These are phyloP conservation scores for Dothistroma septosporum DNA, from an alignment of 2,329 filamentous ascomycete genomes.

Conservation along the genomic window DNA sequence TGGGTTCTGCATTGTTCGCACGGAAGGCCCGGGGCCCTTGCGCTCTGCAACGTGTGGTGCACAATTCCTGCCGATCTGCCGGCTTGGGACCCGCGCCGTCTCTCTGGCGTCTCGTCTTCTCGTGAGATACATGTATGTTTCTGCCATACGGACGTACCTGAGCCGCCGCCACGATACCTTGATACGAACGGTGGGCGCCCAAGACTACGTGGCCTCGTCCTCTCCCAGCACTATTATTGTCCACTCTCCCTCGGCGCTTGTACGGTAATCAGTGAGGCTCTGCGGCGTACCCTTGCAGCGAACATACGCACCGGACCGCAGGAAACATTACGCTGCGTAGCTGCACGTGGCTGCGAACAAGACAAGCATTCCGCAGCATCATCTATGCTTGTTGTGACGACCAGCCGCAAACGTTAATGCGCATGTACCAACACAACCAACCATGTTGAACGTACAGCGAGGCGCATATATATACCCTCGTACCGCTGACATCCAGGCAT, in stretches of 20 bases:
- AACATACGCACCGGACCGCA: background rate
- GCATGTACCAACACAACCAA: too few species aligned
- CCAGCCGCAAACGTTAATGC: background rate
- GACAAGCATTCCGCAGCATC: background rate
- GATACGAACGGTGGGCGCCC: background rate
- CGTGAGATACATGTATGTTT: too few species aligned
- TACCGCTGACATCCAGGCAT: too few species aligned
- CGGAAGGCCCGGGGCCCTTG: background rate
- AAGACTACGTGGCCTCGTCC: background rate
- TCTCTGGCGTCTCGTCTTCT: background rate
- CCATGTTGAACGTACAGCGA: too few species aligned
- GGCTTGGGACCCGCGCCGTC: background rate
- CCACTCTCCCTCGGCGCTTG: too few species aligned
- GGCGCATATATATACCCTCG: too few species aligned
- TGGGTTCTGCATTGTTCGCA: background rate
- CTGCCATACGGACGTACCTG: background rate
- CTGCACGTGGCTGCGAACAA: background rate
- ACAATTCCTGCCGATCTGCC: background rate
- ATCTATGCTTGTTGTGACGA: background rate
- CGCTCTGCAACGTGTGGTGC: background rate
- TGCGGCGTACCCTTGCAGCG: background rate
- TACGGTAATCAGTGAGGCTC: background rate
- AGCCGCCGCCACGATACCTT: background rate
- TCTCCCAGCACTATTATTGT: too few species aligned
- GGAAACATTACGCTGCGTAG: too few species aligned